Conservation (phyloP, 2,329 filamentous ascomycete genomes). For the Fusarium continuum region DNA sequence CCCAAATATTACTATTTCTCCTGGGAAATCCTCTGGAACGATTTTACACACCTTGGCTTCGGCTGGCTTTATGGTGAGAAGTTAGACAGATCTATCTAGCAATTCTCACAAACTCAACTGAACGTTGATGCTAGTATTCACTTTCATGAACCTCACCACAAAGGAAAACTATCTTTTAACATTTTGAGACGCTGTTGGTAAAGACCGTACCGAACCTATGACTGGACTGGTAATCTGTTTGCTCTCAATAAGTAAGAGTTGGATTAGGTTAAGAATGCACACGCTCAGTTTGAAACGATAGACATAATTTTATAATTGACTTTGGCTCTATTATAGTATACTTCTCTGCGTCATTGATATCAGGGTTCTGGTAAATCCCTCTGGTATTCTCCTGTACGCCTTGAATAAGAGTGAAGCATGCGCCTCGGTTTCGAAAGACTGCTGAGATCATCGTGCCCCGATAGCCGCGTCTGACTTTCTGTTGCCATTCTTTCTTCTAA, state of each 20-base stretch:
- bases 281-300: too few relatives aligned
- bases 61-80: constrained; percentile 63
- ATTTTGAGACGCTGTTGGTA: constrained; percentile 58
- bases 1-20: constrained; percentile 46
- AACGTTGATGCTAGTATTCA: constrained; percentile 61
- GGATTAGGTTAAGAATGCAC: too few relatives aligned
- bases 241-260: constrained; percentile 12
- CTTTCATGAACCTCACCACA: constrained; percentile 69
- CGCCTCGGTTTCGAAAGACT: constrained; percentile 22
- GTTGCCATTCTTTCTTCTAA: background rate
- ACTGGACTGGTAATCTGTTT: constrained; percentile 60
- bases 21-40: constrained; percentile 62
- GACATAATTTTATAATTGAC: background rate
- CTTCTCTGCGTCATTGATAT: background rate
- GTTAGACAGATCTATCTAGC: constrained; percentile 69
- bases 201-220: constrained; percentile 60
- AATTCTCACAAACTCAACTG: constrained; percentile 58
- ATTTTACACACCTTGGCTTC: constrained; percentile 63
- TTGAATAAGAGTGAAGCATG: constrained; percentile 19
- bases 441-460: background rate
- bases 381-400: constrained; percentile 10
- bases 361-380: constrained; percentile 18
- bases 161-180: constrained; percentile 59
- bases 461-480: constrained; percentile 9
- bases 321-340: background rate